Evolutionary conservation across 1,284 basidiomycete species (phyloP).

Genomic region (Vanrija sp.): DNA sequence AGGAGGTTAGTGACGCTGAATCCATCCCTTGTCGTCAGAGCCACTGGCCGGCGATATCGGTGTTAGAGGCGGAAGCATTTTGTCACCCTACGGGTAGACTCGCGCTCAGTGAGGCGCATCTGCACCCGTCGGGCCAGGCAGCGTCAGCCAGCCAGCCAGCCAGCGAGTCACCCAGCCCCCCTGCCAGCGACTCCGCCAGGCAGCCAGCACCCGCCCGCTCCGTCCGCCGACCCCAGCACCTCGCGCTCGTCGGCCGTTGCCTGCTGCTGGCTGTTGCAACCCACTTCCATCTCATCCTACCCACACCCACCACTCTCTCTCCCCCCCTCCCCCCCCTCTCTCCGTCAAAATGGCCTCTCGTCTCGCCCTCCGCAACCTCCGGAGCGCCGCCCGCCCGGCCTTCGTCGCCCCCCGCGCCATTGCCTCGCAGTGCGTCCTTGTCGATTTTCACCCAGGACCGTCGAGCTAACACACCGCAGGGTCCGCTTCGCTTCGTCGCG

Average conservation of each 20-base stretch:
- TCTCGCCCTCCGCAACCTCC: slow-evolving; percentile 47
- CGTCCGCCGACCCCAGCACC: neutral
- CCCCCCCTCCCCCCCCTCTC: slow-evolving; percentile 13
- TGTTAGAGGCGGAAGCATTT: too few species aligned
- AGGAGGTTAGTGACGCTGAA: slow-evolving; percentile 1
- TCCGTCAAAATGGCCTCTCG: slow-evolving; percentile 47
- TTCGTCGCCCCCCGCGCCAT: slow-evolving; percentile 39
- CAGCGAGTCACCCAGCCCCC: neutral
- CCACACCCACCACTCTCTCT: slow-evolving; percentile 9
- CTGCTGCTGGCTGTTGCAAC: neutral
- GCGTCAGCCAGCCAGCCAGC: neutral
- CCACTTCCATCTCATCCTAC: slow-evolving; percentile 1
- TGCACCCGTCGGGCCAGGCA: too few species aligned
- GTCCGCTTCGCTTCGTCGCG: slow-evolving; percentile 43
- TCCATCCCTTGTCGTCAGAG: neutral
- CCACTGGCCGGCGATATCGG: neutral
- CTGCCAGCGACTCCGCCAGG: neutral
- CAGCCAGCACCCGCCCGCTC: neutral
- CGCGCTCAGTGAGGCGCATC: too few species aligned
- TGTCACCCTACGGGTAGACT: too few species aligned
- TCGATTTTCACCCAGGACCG: neutral
- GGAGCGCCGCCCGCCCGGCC: slow-evolving; percentile 38
- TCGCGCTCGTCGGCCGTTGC: slow-evolving; percentile 1
- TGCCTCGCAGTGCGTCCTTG: slow-evolving; percentile 28
- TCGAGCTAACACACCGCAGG: slow-evolving; percentile 13